These are phyloP conservation scores for Plasmodium falciparum DNA, from an alignment of 169 alveolate genomes.

Conservation along the genomic window DNA sequence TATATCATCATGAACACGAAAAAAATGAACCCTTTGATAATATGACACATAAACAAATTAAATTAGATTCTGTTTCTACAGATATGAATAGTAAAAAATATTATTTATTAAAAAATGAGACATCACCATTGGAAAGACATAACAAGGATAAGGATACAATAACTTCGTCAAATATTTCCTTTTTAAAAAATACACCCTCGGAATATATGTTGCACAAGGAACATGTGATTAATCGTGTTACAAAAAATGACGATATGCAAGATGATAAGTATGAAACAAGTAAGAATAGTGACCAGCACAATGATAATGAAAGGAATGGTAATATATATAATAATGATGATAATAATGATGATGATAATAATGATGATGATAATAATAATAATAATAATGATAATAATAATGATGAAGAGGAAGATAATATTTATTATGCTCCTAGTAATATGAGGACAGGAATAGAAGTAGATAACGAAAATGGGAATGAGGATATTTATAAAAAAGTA, in stretches of 20 bases:
- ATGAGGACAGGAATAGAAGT: conserved; percentile 47
- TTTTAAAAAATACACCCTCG: no score
- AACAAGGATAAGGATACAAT: background rate
- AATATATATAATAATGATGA: background rate
- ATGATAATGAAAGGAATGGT: background rate
- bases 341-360: background rate
- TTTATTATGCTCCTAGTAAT: conserved; percentile 52
- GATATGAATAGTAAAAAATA: background rate
- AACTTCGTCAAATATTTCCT: background rate
- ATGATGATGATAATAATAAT: background rate
- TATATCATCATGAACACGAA: background rate
- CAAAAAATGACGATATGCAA: background rate
- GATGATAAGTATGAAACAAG: no score
- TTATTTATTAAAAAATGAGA: background rate
- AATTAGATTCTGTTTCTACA: conserved; percentile 1
- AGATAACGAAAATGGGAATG: conserved; percentile 11
- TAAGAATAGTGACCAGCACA: no score
- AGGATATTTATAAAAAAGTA: background rate
- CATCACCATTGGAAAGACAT: no score
- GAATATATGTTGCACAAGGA: no score
- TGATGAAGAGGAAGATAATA: conserved; percentile 8
- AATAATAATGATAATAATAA: background rate
- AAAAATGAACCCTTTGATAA: background rate
- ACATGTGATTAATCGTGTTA: background rate
- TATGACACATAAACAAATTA: conserved; percentile 26